Evolutionary conservation across 257 asterid species (phyloP).

Genomic region (Jasminum sambac): DNA sequence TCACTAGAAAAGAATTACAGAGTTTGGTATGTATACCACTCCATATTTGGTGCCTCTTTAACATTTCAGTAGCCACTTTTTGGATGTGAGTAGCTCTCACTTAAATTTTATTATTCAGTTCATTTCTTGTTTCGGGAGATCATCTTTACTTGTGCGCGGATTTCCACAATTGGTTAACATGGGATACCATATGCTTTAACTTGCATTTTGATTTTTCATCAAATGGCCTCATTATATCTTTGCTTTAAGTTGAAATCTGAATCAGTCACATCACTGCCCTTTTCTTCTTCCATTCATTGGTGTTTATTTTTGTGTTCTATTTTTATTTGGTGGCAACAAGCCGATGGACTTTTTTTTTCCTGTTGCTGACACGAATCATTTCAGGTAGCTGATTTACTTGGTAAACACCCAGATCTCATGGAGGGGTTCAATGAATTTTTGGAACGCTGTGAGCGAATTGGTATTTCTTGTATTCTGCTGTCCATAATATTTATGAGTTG

Average conservation of each 20-base stretch:
- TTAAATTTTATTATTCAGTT: constrained; percentile 14
- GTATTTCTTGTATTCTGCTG: constrained; percentile 39
- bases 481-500: constrained; percentile 14
- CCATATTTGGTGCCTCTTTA: constrained; percentile 16
- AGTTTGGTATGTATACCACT: constrained; percentile 65
- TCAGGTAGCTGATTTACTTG: constrained; percentile 87
- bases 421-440: constrained; percentile 81
- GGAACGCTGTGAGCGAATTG: constrained; percentile 89
- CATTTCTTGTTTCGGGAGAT: constrained; percentile 1
- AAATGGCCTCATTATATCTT: neutral
- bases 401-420: constrained; percentile 91
- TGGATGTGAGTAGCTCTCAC: neutral
- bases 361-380: constrained; percentile 23
- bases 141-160: constrained; percentile 13
- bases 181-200: constrained; percentile 9
- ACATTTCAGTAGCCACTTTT: constrained; percentile 8
- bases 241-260: constrained; percentile 10
- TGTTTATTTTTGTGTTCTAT: neutral
- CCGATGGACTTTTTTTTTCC: neutral
- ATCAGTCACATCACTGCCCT: constrained; percentile 4
- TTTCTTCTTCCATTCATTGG: constrained; percentile 7
- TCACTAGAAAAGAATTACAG: constrained; percentile 79
- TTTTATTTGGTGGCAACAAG: constrained; percentile 1
- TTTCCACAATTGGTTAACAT: constrained; percentile 1
- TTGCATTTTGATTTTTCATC: neutral